These are phyloP conservation scores for Penicillium taxi DNA, from an alignment of 495 filamentous ascomycete species.

Conservation along the genomic window DNA sequence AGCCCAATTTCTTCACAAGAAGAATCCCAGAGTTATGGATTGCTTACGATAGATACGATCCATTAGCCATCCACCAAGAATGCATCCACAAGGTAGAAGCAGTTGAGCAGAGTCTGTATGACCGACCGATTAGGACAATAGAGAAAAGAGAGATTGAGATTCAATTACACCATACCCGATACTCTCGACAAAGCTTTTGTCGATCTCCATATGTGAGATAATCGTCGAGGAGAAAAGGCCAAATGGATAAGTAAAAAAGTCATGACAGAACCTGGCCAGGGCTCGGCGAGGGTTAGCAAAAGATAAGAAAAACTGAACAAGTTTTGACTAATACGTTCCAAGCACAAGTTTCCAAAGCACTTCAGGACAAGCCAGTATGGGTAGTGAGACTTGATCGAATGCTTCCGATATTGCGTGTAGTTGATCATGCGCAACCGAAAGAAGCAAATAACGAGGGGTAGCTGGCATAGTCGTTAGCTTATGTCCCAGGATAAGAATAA, in stretches of 20 bases:
- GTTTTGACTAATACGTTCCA: conserved; percentile 25
- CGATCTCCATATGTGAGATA: too few species aligned
- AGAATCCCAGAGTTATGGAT: conserved; percentile 39
- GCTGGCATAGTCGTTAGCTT: too few species aligned
- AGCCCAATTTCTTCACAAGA: conserved; percentile 33
- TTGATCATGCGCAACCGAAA: conserved; percentile 34
- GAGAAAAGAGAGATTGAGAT: not conserved
- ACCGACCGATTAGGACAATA: not conserved
- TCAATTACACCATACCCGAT: conserved; percentile 36
- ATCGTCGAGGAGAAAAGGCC: conserved; percentile 34
- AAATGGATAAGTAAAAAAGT: conserved; percentile 37
- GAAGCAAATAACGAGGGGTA: too few species aligned
- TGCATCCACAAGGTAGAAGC: conserved; percentile 40
- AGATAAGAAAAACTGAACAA: not conserved
- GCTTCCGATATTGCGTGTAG: conserved; percentile 29
- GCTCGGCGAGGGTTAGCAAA: not conserved
- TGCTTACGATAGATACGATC: conserved; percentile 43
- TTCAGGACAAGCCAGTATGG: conserved; percentile 28
- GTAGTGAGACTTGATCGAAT: conserved; percentile 27
- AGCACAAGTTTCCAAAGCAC: conserved; percentile 34
- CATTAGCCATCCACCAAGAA: conserved; percentile 41
- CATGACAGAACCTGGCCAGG: too few species aligned
- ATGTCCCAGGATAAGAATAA: too few species aligned
- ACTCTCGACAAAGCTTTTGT: conserved; percentile 36
- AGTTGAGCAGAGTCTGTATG: conserved; percentile 36